Evolutionary conservation across 768 basidiomycete genomes (phyloP), one percentile per base, ranked within the genome.

Genomic region (Psilocybe cubensis): DNA sequence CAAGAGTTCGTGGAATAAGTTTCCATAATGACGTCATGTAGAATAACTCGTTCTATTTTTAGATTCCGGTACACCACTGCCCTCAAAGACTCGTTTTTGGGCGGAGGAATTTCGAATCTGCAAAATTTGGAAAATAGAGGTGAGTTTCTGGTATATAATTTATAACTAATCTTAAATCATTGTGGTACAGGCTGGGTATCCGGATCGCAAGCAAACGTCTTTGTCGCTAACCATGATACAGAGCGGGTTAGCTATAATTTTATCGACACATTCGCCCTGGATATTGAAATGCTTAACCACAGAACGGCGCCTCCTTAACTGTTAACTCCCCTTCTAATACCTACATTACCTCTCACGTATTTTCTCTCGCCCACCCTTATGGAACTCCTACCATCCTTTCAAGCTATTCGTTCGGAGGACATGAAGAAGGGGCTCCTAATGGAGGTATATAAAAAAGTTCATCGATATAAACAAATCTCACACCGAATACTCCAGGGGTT

Each of bases 221-320:
- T 89, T 57, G 86, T 89, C 3, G 74, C 82, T 0, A 87, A 89
- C 62, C 88, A 89, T 56, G 88, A 89, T 60, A 89, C 87, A 1
- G 88, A 89, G 66, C 71, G 88, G 44, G 81, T 80, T 44, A 20
- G 73, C 60, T 52, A n/a, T n/a, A n/a, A n/a, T 31, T 25, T 11
- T 21, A 9, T 4, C n/a, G n/a, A n/a, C n/a, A n/a, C n/a, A n/a
- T n/a, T n/a, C n/a, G n/a, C n/a, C n/a, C n/a, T n/a, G n/a, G 7
- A 9, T 24, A 12, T 21, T 33, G 3, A 17, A 17, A 21, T 17
- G 47, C 8, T n/a, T 18, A 18, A 28, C n/a, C 6, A 48, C 21
- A 81, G 86, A 80, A 77, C 52, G 83, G 82, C 1, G 63, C 52
- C 24, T 86, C 87, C 0, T 72, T 89, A 6, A 85, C 80, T 61